Percentiles rank a stretch among this genome's conserved stretches.
These are phyloP conservation scores for Pestalotiopsis sp. DNA, from an alignment of 2,329 filamentous ascomycete genomes.

Conservation along the genomic window DNA sequence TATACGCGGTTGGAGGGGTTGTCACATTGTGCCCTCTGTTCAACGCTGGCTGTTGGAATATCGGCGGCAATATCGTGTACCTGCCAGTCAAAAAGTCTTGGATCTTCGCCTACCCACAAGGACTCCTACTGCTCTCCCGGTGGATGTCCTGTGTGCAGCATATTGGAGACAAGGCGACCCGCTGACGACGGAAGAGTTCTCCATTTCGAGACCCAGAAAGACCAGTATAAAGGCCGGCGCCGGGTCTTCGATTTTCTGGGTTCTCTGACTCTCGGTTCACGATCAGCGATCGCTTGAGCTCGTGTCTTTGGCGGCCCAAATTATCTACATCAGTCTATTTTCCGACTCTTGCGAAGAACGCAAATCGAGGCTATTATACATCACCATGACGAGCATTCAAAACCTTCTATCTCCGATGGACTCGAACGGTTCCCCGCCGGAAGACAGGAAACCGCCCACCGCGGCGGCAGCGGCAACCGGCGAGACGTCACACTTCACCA, in stretches of 20 bases:
- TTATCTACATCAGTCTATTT: neutral
- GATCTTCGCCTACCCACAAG: neutral
- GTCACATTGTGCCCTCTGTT: too few relatives aligned
- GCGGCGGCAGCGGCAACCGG: neutral
- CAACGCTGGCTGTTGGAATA: too few relatives aligned
- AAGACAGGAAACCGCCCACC: neutral
- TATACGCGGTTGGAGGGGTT: too few relatives aligned
- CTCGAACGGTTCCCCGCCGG: neutral
- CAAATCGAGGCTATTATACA: neutral
- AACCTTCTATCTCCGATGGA: conserved; percentile 29
- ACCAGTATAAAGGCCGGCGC: neutral
- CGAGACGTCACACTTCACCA: conserved; percentile 35
- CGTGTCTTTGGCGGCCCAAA: neutral
- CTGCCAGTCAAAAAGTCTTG: too few relatives aligned
- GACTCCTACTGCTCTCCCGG: neutral
- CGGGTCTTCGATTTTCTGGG: neutral
- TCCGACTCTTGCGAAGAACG: neutral
- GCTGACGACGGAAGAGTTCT: neutral
- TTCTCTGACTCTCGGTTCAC: neutral
- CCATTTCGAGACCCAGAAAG: neutral
- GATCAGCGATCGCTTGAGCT: neutral
- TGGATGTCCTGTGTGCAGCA: neutral
- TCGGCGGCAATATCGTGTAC: too few relatives aligned
- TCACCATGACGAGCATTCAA: conserved; percentile 28
- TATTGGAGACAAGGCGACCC: conserved; percentile 16